Percentiles rank a stretch among this genome's conserved stretches.
phyloP scores from a whole-genome alignment of 2,329 filamentous ascomycete genomes.

The Arachnomyces sp. region DNA sequence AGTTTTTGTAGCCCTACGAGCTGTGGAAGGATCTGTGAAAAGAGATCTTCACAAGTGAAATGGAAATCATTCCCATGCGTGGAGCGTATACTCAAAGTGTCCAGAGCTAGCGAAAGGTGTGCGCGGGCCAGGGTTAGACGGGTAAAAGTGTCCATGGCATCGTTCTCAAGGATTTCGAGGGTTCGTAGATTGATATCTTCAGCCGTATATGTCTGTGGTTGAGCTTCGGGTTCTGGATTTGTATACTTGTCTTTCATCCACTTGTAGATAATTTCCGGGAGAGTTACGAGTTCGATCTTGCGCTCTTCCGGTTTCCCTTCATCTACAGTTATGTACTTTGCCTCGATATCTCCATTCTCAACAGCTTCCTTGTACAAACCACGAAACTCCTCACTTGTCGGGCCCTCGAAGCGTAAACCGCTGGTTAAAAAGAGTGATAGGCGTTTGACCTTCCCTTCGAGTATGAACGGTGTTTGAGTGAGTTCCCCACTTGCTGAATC shows the following conservation, averaged over 20 bases:
- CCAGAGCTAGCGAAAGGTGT: slow-evolving; percentile 13
- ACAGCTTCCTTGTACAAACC: slow-evolving; percentile 11
- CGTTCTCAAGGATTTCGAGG: slow-evolving; percentile 22
- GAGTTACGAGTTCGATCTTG: slow-evolving; percentile 11
- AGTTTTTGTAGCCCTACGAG: slow-evolving; percentile 13
- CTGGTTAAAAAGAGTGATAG: slow-evolving; percentile 14
- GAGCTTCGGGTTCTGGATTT: neutral
- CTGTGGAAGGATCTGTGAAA: slow-evolving; percentile 11
- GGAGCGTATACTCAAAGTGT: slow-evolving; percentile 15
- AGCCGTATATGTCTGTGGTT: too few relatives aligned
- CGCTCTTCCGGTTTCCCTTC: slow-evolving; percentile 1
- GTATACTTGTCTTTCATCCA: slow-evolving; percentile 12
- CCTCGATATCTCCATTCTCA: slow-evolving; percentile 12
- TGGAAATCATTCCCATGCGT: slow-evolving; percentile 16
- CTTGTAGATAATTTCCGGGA: slow-evolving; percentile 11
- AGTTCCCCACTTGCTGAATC: slow-evolving; percentile 11
- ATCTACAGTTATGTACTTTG: slow-evolving; percentile 4
- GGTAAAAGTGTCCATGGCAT: slow-evolving; percentile 17
- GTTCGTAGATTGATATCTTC: slow-evolving; percentile 10
- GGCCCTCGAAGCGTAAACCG: slow-evolving; percentile 18
- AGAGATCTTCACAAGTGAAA: slow-evolving; percentile 9
- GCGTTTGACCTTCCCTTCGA: slow-evolving; percentile 14
- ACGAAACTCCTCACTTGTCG: slow-evolving; percentile 9
- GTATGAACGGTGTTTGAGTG: slow-evolving; percentile 12
- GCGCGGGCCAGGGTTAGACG: slow-evolving; percentile 15